phyloP scores from a whole-genome alignment of 768 basidiomycete genomes.

The Tricholoma flavovirens region DNA sequence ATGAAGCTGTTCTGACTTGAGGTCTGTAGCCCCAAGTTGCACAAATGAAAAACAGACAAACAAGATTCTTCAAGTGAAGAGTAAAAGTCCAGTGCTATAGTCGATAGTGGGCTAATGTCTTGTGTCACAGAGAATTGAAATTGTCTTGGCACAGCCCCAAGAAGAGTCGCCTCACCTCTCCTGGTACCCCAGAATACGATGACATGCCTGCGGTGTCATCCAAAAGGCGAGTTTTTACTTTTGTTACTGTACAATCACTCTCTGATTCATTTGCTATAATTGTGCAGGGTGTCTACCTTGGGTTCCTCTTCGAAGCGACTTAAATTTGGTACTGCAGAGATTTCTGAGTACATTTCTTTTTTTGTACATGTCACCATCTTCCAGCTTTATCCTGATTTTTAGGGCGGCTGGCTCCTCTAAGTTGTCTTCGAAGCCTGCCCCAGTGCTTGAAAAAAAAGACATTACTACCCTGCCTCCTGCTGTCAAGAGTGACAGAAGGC shows the following conservation, averaged over 20 bases:
- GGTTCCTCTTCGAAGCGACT: not conserved
- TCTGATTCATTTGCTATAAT: not conserved
- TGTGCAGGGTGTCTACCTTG: not conserved
- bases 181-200: not conserved
- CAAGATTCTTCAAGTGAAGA: not conserved
- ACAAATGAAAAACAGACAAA: not conserved
- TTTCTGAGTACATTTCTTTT: not conserved
- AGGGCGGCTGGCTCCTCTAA: not conserved
- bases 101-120: not conserved
- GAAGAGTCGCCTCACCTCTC: not conserved
- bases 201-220: not conserved
- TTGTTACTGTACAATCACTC: not conserved
- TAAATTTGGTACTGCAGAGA: not conserved
- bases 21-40: not conserved
- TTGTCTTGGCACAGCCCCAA: not conserved
- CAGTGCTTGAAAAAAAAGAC: not conserved
- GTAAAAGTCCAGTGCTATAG: not conserved
- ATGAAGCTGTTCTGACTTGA: not conserved
- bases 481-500: not conserved
- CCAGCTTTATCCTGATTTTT: not conserved
- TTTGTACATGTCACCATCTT: not conserved
- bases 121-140: not conserved
- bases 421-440: not conserved
- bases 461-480: not conserved
- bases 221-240: not conserved